These are phyloP conservation scores for Auxenochlorella protothecoides DNA, from an alignment of 139 green algal species.

Conservation along the genomic window DNA sequence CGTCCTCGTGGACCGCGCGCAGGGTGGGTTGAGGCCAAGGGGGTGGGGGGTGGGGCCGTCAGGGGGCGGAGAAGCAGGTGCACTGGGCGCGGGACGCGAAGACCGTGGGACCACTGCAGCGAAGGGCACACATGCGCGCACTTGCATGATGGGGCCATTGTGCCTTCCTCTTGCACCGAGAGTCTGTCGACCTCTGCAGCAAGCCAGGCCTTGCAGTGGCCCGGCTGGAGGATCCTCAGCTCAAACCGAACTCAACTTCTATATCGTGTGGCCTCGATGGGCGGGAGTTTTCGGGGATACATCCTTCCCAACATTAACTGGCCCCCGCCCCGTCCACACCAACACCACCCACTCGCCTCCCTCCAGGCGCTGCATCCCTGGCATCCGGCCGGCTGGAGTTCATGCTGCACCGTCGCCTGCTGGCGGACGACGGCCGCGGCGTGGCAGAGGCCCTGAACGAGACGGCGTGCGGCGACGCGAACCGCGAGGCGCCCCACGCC, in stretches of 20 bases:
- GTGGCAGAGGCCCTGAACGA: slow-evolving; percentile 66
- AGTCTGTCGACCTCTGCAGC: too few relatives aligned
- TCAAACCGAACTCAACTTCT: background rate
- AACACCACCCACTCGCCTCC: background rate
- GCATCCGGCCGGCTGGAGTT: slow-evolving; percentile 40
- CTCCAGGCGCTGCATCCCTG: slow-evolving; percentile 29
- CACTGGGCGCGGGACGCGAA: background rate
- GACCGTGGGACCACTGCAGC: background rate
- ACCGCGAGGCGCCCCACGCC: slow-evolving; percentile 10
- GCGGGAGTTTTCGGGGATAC: too few relatives aligned
- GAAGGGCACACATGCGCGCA: background rate
- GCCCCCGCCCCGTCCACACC: background rate
- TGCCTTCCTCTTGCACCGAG: background rate
- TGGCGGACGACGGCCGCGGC: slow-evolving; percentile 52
- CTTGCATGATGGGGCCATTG: background rate
- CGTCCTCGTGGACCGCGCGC: slow-evolving; percentile 51
- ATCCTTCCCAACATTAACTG: too few relatives aligned
- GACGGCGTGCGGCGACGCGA: slow-evolving; percentile 49
- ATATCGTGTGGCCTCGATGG: too few relatives aligned
- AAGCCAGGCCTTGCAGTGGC: background rate
- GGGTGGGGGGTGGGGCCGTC: too few relatives aligned
- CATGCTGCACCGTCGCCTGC: slow-evolving; percentile 46
- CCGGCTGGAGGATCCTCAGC: background rate
- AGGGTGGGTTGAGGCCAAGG: slow-evolving; percentile 22
- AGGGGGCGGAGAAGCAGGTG: background rate